Evolutionary conservation across 345 rosid genomes (phyloP).

Genomic region (Citrus maxima): DNA sequence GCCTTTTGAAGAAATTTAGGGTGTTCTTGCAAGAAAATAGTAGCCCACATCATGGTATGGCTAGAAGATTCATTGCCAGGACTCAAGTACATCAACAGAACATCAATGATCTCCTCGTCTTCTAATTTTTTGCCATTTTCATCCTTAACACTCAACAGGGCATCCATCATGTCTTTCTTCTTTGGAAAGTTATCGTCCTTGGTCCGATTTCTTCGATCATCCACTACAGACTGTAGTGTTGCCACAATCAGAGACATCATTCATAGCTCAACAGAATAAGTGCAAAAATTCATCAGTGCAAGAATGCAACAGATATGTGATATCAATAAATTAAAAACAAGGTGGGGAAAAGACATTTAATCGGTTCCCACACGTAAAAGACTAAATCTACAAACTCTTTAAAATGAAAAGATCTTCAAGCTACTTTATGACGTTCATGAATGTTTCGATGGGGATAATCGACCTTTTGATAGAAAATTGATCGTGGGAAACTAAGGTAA

Average conservation of each 20-base stretch:
- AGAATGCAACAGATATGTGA: not conserved
- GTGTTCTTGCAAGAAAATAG: conserved; percentile 67
- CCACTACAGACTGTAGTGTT: conserved; percentile 50
- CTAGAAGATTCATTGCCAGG: conserved; percentile 92
- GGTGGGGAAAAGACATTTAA: too few relatives aligned
- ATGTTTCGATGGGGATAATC: not conserved
- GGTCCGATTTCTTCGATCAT: conserved; percentile 46
- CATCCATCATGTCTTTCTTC: conserved; percentile 78
- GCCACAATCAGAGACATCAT: conserved; percentile 65
- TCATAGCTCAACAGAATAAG: conserved; percentile 59
- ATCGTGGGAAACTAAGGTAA: not conserved
- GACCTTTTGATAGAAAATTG: not conserved
- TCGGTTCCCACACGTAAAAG: not conserved
- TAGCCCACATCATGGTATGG: conserved; percentile 80
- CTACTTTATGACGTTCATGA: not conserved
- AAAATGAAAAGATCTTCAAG: not conserved
- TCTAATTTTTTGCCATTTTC: conserved; percentile 60
- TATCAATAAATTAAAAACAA: not conserved
- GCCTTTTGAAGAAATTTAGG: conserved; percentile 59
- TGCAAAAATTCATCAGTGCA: not conserved
- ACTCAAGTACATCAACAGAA: conserved; percentile 76
- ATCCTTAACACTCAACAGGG: conserved; percentile 56
- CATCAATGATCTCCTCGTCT: conserved; percentile 75
- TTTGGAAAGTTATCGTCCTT: conserved; percentile 7
- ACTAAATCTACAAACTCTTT: not conserved